Evolutionary conservation across 1,139 yeast species (phyloP), one percentile per base, ranked within the genome.

Genomic region (Candida frijolesensis): DNA sequence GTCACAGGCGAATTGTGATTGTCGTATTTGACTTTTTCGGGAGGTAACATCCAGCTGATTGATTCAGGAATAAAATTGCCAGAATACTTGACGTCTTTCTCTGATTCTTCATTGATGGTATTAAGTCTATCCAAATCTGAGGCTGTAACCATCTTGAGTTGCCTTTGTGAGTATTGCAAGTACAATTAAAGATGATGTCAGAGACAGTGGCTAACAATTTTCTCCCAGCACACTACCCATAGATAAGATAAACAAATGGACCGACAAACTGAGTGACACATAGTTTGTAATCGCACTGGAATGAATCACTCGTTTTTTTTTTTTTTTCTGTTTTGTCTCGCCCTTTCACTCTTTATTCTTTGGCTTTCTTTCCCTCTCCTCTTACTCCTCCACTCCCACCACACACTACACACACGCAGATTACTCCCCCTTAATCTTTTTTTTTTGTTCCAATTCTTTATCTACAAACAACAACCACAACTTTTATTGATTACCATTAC

Each of bases 61-160:
- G 55, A 47, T 15, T 46, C 49, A 14, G 52, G 45, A 12, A 45
- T 42, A 16, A 35, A 43, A 10, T 29, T 47, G 9, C 29, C 48
- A 1, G 41, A 4, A 25, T 41, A 35, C 15, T 33, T 33, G 10
- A 30, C 35, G 14, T 42, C 22, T 19, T 45, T 42, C 12, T 52
- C 52, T 10, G 45, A 42, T 29, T 45, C 47, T 6, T 47, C 46
- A 38, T 50, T 46, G 25, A 47, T 19, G 11, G 30, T 42, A 18
- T 53, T 49, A 19, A 52, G 38, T 14, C 43, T 42, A 18, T 53
- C 48, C 4, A 53, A 32, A 27, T 53, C 52, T 8, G 54, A 51
- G 3, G 54, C 42, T 10, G 55, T 54, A 9, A 55, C 56, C 57
- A 54, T 53, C n/a, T 2, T 38, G 7, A 14, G 15, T 34, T 34